Evolutionary conservation across 75 land plant species (phyloP).

Genomic region (Pseudotsuga menziesii): DNA sequence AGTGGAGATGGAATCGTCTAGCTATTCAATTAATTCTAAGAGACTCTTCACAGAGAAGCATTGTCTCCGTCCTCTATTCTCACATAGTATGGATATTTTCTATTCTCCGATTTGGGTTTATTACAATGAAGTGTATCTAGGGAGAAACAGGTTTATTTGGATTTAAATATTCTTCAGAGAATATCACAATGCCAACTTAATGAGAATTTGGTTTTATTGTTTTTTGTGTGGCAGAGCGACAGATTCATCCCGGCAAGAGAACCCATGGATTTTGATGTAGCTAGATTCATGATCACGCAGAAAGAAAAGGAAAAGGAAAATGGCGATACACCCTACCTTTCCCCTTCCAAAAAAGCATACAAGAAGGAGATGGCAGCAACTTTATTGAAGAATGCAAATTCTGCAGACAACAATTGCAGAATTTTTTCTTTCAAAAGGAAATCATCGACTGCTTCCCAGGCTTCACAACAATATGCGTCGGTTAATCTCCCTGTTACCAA

Average conservation of each 20-base stretch:
- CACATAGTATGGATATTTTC: too few species aligned
- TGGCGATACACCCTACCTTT: constrained; percentile 15
- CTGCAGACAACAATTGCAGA: constrained; percentile 27
- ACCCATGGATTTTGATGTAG: constrained; percentile 62
- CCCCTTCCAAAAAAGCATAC: constrained; percentile 42
- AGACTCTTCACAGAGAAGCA: too few species aligned
- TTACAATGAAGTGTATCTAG: too few species aligned
- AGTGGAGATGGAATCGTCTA: too few species aligned
- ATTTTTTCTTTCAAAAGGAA: constrained; percentile 51
- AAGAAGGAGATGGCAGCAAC: constrained; percentile 47
- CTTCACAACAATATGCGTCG: neutral
- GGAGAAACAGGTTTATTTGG: too few species aligned
- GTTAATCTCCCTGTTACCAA: neutral
- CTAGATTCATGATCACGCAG: constrained; percentile 28
- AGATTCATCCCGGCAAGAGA: constrained; percentile 67
- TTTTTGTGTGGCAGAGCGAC: constrained; percentile 33
- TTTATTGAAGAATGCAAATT: constrained; percentile 35
- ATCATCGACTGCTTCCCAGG: constrained; percentile 16
- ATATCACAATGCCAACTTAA: too few species aligned
- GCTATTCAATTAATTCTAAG: too few species aligned
- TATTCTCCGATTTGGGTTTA: too few species aligned
- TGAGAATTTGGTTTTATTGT: neutral
- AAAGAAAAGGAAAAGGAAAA: constrained; percentile 27
- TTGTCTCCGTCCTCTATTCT: too few species aligned
- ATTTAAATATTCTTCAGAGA: too few species aligned